phyloP scores from a whole-genome alignment of 352 stramenopile genomes.

The Phytophthora citrophthora region DNA sequence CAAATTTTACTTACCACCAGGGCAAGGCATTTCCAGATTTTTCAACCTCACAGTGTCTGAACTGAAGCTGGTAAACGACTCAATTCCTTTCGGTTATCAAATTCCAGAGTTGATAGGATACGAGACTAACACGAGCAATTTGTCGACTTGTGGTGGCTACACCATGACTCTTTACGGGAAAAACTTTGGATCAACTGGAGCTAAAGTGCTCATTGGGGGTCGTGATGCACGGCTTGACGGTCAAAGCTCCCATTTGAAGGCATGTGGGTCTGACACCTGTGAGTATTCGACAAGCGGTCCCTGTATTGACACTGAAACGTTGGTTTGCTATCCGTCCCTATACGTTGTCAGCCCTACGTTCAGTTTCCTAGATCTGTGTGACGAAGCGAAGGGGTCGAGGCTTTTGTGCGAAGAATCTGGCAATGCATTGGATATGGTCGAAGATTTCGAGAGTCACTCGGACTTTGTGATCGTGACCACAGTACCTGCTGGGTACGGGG shows the following conservation, averaged over 20 bases:
- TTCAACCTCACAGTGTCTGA: conserved; percentile 45
- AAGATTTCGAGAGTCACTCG: conserved; percentile 48
- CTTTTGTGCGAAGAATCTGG: conserved; percentile 35
- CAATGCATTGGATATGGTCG: conserved; percentile 10
- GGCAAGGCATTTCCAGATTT: conserved; percentile 50
- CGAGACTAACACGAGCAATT: conserved; percentile 52
- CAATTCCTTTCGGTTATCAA: conserved; percentile 52
- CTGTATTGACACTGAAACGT: conserved; percentile 49
- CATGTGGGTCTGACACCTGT: conserved; percentile 42
- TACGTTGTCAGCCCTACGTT: conserved; percentile 45
- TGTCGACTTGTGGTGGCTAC: conserved; percentile 70
- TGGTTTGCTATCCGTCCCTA: conserved; percentile 59
- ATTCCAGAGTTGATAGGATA: conserved; percentile 46
- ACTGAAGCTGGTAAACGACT: conserved; percentile 38
- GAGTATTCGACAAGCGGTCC: conserved; percentile 56
- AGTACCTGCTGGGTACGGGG: conserved; percentile 58
- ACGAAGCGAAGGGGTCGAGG: conserved; percentile 31
- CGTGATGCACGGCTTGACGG: conserved; percentile 58
- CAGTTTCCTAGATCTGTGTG: conserved; percentile 38
- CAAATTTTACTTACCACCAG: conserved; percentile 57
- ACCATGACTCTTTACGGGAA: conserved; percentile 61
- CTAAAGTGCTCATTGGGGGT: conserved; percentile 57
- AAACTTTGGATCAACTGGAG: conserved; percentile 59
- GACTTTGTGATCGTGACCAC: conserved; percentile 57
- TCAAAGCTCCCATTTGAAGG: conserved; percentile 41